Evolutionary conservation across 495 filamentous ascomycete genomes (phyloP).

Genomic region (Neurospora sp.): DNA sequence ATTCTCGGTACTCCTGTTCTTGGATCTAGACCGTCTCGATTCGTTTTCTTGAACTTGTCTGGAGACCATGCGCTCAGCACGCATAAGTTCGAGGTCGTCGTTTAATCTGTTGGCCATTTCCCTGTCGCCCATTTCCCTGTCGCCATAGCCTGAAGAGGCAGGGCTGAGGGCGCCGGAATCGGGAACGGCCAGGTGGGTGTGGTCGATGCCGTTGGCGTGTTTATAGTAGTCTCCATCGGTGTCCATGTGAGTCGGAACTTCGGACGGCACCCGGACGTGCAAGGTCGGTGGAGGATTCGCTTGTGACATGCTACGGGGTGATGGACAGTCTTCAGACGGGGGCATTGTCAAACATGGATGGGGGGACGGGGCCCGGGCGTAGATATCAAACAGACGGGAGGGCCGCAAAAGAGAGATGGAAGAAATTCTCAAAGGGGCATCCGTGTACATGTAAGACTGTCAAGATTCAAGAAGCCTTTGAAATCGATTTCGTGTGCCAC

Average conservation of each 20-base stretch:
- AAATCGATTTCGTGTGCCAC: not conserved
- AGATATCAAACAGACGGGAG: not conserved
- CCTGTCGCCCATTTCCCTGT: conserved; percentile 41
- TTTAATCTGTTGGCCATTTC: conserved; percentile 66
- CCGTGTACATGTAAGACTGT: not conserved
- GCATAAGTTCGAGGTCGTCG: conserved; percentile 76
- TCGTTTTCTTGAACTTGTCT: conserved; percentile 34
- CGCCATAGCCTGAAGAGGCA: conserved; percentile 5
- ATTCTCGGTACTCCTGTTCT: conserved; percentile 33
- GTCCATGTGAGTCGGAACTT: conserved; percentile 7
- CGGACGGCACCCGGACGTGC: conserved; percentile 19
- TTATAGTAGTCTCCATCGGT: conserved; percentile 12
- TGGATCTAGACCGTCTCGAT: conserved; percentile 25
- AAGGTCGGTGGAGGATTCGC: conserved; percentile 8
- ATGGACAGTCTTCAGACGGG: not conserved
- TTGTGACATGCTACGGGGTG: not conserved
- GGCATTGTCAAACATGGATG: not conserved
- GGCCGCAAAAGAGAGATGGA: not conserved
- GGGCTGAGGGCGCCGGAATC: conserved; percentile 8
- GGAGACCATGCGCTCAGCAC: conserved; percentile 67
- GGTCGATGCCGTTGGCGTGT: conserved; percentile 10
- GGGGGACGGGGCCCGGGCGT: not conserved
- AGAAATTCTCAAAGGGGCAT: not conserved
- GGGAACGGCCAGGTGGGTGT: conserved; percentile 11
- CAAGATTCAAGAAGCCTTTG: not conserved